Evolutionary conservation across 2,329 filamentous ascomycete species (phyloP), one percentile per base, ranked within the genome.

Genomic region (Sporothrix phasma): DNA sequence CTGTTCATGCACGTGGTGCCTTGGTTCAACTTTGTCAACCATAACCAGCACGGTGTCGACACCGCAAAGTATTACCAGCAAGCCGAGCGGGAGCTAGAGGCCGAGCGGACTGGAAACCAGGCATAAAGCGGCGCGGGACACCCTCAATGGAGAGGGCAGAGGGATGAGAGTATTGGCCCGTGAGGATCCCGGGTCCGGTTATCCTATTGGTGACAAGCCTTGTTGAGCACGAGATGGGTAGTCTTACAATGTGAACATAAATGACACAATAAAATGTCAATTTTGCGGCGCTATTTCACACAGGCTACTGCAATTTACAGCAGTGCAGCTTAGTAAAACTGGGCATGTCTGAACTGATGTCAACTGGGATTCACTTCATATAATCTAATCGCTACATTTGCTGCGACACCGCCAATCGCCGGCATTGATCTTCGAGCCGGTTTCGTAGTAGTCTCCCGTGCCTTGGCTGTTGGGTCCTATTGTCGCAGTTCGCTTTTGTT

Each of bases 1-100:
- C 81, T 94, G 37, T 94, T 93, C 76, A 79, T 90, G 69, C 88
- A 92, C 73, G 85, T 93, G 63, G 79, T 99, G 64, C 92, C 93
- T 45, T 97, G 92, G 94, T 93, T 96, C 79, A 99, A 99, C 81
- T 89, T 99, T 78, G 93, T 96, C 73, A 97, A 99, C 78, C 94
- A 99, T 78, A 87, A 85, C 74, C 80, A 95, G 84, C 94, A 99
- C 75, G 94, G 94, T 70, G 90, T 99, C 65, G 94, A 99, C 75
- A 99, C 94, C 37, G 92, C 93, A 69, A 99, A 99, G 80, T 99
- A 99, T 80, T 99, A 96, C 78, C 88, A 88, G 74, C 91, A 96
- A 76, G 94, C 94, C 7, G 94, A 99, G 81, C 82, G 88, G 75
- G 94, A 99, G 77, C 78, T 99, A 72, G 94, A 96, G 78, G 87